Evolutionary conservation across 2,329 filamentous ascomycete species (phyloP).

Genomic region (Westerdykella aurantiaca): DNA sequence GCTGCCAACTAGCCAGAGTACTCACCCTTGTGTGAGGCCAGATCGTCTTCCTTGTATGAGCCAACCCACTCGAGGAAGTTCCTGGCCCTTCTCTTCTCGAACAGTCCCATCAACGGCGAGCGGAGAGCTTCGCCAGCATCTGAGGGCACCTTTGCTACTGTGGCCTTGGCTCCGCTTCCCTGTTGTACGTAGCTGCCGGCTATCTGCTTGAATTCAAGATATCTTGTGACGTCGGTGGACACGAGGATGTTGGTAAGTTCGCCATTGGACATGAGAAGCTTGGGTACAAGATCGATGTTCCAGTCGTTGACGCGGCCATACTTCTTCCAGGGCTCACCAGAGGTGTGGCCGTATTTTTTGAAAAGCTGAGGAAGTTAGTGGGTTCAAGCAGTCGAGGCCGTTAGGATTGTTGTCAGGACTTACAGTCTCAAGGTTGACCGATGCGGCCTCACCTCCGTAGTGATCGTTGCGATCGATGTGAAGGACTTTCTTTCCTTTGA

Average conservation of each 20-base stretch:
- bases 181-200: constrained; percentile 96
- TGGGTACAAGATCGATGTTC: constrained; percentile 98
- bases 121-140: constrained; percentile 81
- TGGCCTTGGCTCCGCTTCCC: constrained; percentile 72
- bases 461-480: constrained; percentile 98
- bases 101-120: constrained; percentile 92
- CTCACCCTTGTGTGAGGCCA: constrained; percentile 82
- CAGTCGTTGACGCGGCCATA: constrained; percentile 96
- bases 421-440: constrained; percentile 83
- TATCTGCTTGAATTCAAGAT: constrained; percentile 58
- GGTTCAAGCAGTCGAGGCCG: background rate
- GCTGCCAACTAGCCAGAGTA: constrained; percentile 5
- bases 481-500: constrained; percentile 98
- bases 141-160: constrained; percentile 93
- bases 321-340: constrained; percentile 92
- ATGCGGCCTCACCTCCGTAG: constrained; percentile 96
- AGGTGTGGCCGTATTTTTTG: constrained; percentile 88
- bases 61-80: constrained; percentile 95
- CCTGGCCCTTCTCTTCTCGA: constrained; percentile 96
- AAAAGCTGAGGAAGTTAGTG: constrained; percentile 64
- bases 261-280: constrained; percentile 97
- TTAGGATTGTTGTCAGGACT: constrained; percentile 41
- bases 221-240: constrained; percentile 68
- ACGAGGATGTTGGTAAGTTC: constrained; percentile 98
- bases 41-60: constrained; percentile 73